Conservation (phyloP, 257 asterid genomes). For the Echium plantagineum region DNA sequence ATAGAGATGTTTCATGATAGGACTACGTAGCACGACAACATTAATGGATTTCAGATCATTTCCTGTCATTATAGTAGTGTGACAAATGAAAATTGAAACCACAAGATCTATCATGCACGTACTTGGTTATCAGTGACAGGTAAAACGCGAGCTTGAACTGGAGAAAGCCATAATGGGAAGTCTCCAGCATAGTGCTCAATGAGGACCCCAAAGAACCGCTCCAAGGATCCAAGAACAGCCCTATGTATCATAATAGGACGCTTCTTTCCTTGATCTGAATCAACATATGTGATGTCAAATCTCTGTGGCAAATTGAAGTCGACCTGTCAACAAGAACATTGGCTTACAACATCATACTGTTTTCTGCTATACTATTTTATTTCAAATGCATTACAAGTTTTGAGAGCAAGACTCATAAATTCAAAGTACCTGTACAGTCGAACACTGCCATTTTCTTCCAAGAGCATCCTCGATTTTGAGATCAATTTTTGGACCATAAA, state of each 20-base stretch:
- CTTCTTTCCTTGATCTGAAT: constrained; percentile 68
- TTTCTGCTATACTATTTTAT: background rate
- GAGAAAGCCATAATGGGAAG: constrained; percentile 95
- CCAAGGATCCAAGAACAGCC: constrained; percentile 91
- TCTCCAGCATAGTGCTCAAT: constrained; percentile 85
- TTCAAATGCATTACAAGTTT: background rate
- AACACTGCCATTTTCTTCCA: constrained; percentile 99
- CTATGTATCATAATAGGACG: constrained; percentile 91
- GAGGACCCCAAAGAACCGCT: constrained; percentile 87
- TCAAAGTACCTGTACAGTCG: constrained; percentile 70
- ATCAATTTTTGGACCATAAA: constrained; percentile 96
- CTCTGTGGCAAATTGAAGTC: constrained; percentile 91
- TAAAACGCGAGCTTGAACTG: constrained; percentile 68
- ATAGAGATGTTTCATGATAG: too few species aligned
- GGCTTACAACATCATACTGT: background rate
- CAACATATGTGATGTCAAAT: constrained; percentile 71
- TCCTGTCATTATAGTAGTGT: background rate
- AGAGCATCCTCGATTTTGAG: constrained; percentile 96
- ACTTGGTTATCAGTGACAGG: constrained; percentile 92
- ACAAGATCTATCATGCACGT: background rate
- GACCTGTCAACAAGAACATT: constrained; percentile 36
- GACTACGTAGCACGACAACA: background rate
- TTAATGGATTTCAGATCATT: background rate
- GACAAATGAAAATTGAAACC: background rate
- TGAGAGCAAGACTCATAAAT: background rate